These are phyloP conservation scores for Oryza glumipatula DNA, from an alignment of 176 grass and related monocot species.

Conservation along the genomic window DNA sequence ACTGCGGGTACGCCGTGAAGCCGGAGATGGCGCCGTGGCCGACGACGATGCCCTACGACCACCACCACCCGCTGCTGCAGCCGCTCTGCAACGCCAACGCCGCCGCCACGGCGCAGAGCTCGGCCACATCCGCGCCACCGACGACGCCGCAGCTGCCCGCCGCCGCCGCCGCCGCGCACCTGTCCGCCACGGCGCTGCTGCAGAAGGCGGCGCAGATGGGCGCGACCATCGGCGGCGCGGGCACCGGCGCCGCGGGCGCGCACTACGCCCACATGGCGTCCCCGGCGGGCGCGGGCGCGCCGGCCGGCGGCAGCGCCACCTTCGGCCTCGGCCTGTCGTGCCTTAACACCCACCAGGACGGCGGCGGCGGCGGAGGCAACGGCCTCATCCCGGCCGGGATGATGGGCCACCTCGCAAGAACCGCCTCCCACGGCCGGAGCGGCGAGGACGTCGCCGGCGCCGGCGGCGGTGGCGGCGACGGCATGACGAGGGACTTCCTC, in stretches of 20 bases:
- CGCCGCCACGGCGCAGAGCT: constrained; percentile 23
- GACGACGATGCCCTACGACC: constrained; percentile 40
- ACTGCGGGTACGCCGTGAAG: constrained; percentile 58
- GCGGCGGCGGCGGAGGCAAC: neutral
- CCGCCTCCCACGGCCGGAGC: constrained; percentile 37
- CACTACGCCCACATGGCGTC: constrained; percentile 65
- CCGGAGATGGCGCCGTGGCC: constrained; percentile 57
- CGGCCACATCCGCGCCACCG: constrained; percentile 35
- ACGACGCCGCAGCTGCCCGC: neutral
- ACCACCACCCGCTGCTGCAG: constrained; percentile 36
- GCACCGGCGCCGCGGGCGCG: constrained; percentile 14
- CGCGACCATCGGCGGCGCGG: constrained; percentile 61
- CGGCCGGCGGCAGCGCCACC: neutral
- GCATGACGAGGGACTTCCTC: constrained; percentile 91
- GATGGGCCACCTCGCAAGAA: constrained; percentile 28
- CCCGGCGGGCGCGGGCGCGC: neutral
- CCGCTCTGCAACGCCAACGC: constrained; percentile 31
- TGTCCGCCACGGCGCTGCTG: constrained; percentile 91
- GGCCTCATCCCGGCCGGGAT: neutral
- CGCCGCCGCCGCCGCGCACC: constrained; percentile 49
- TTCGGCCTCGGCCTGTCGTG: constrained; percentile 46
- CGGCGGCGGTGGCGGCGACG: constrained; percentile 17
- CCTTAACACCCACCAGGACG: constrained; percentile 31
- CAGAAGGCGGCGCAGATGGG: constrained; percentile 99
- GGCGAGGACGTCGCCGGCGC: constrained; percentile 25